Percentiles rank a stretch among this genome's conserved stretches.
Evolutionary conservation across 1,139 yeast genomes (phyloP).

Genomic region (Saccharomyces uvarum): DNA sequence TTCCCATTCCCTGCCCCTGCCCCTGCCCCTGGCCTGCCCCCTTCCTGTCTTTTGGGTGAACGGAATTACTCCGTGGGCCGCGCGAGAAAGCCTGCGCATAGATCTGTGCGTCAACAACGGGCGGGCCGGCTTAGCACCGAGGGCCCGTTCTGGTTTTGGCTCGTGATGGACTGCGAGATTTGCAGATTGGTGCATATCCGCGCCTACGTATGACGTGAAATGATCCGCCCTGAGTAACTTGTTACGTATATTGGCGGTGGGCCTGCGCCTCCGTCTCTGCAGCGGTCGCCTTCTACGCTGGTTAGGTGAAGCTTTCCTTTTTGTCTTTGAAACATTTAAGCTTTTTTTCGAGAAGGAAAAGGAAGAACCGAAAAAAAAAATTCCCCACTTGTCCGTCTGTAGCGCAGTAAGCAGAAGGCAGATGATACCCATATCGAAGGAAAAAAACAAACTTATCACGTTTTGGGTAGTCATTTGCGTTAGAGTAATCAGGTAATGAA

Average conservation of each 20-base stretch:
- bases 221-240: constrained; percentile 1
- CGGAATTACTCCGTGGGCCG: not conserved
- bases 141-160: not conserved
- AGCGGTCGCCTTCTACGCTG: not conserved
- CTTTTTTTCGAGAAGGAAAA: not conserved
- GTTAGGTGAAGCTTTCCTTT: not conserved
- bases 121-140: not conserved
- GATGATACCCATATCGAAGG: not conserved
- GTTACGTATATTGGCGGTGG: not conserved
- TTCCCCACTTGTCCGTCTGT: not conserved
- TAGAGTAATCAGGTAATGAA: not conserved
- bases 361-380: not conserved
- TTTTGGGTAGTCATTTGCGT: not conserved
- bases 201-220: constrained; percentile 1
- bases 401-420: not conserved
- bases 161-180: not conserved
- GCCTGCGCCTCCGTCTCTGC: not conserved
- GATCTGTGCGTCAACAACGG: not conserved
- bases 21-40: not conserved
- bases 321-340: not conserved
- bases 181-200: not conserved
- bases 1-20: not conserved
- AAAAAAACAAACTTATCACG: not conserved
- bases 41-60: not conserved
- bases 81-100: not conserved